Base-by-base conservation (phyloP, 2,329 filamentous ascomycete genomes). In the Penicillium hesseltinei region DNA sequence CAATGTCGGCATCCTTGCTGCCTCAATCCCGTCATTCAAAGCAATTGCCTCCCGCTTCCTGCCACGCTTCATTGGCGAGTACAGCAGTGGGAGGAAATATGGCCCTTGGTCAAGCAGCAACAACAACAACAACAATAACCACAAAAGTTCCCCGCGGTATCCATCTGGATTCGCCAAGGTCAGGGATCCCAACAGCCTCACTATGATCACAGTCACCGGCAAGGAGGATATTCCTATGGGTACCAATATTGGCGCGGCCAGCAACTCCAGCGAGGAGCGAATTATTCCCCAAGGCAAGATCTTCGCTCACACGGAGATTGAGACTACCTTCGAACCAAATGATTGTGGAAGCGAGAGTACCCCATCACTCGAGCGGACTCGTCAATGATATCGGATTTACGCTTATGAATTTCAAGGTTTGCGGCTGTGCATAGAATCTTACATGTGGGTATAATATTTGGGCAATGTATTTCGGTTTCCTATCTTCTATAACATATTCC, bases 21-120 rank as follows among this genome's bases (percentile, higher is more conserved):
- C 75, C 35, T 78, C 74, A 5, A 75, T 77, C 19, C 75, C 75
- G 0, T 75, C 74, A 23, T 73, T 77, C 67, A 76, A 76, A 31
- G 71, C 73, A 19, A 69, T 77, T 36, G 71, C 72, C 47, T 75
- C 68, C 23, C 73, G 71, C 36, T 78, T 79, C 66, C 62, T 77
- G n/a, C 77, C 77, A n/a, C 65, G 71, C 63, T 66, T 81, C 54
- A 70, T 72, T 21, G 69, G 70, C 60, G 70, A 72, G 50, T 71
- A 72, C 61, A 67, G 64, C 39, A 62, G 63, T 42, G 62, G 63
- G 31, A 65, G 62, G 40, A 62, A 62, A 29, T 70, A 68, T 52
- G 59, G 61, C 3, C 59, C 61, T n/a, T 69, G 62, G 62, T 67
- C 68, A 5, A 54, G 63, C 19, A 8, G 3, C 31, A 33, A 33